Evolutionary conservation across 179 eudicot genomes (phyloP).

Genomic region (Drosera spatulata): DNA sequence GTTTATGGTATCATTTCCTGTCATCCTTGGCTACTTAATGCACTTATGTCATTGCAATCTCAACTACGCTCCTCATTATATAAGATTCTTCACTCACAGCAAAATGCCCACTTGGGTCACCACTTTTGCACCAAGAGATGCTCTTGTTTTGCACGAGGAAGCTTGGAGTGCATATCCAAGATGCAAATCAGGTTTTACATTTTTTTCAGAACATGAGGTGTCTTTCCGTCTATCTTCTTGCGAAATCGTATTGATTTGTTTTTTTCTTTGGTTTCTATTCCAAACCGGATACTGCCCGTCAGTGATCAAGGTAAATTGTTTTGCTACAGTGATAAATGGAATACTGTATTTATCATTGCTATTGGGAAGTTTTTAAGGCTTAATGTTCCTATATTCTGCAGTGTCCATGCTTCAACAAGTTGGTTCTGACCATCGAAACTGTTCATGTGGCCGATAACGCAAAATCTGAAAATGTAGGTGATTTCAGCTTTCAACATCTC

Average conservation of each 20-base stretch:
- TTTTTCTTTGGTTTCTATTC: conserved; percentile 2
- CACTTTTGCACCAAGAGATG: conserved; percentile 40
- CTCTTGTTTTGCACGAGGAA: conserved; percentile 58
- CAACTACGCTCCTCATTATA: too few relatives aligned
- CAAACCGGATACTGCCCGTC: conserved; percentile 6
- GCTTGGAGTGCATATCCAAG: conserved; percentile 70
- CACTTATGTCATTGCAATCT: too few relatives aligned
- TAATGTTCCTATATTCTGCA: conserved; percentile 9
- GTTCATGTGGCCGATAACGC: conserved; percentile 51
- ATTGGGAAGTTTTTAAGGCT: not conserved
- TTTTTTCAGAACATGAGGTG: not conserved
- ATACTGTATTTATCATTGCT: not conserved
- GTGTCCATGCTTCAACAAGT: conserved; percentile 48
- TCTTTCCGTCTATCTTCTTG: not conserved
- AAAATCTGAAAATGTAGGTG: conserved; percentile 47
- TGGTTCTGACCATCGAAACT: conserved; percentile 41
- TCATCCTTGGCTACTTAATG: too few relatives aligned
- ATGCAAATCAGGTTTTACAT: conserved; percentile 50
- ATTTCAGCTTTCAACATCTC: not conserved
- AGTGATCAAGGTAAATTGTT: conserved; percentile 44
- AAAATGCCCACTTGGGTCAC: conserved; percentile 63
- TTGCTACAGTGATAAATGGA: not conserved
- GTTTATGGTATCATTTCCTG: too few relatives aligned
- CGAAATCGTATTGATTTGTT: conserved; percentile 6
- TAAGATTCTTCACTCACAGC: conserved; percentile 20